Evolutionary conservation across 495 filamentous ascomycete species (phyloP).

Genomic region (Corynascus novoguineensis): DNA sequence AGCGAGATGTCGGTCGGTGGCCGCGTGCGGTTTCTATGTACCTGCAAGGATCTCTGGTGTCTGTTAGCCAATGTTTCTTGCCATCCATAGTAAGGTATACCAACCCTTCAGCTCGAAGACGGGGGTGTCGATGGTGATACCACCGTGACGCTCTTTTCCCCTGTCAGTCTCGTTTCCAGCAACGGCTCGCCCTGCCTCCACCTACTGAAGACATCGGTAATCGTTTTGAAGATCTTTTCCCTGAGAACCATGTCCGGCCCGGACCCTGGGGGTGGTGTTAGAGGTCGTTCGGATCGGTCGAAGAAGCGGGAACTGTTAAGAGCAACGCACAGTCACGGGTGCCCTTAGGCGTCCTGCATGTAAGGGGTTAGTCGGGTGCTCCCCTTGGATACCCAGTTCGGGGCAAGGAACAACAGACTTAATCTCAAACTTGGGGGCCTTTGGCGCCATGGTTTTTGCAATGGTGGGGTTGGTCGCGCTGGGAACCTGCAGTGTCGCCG

Average conservation of each 20-base stretch:
- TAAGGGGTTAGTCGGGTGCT: constrained; percentile 8
- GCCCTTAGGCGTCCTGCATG: constrained; percentile 38
- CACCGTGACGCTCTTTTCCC: constrained; percentile 36
- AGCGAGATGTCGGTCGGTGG: constrained; percentile 48
- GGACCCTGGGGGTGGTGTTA: constrained; percentile 46
- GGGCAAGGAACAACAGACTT: constrained; percentile 24
- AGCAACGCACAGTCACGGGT: constrained; percentile 40
- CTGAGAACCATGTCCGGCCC: constrained; percentile 71
- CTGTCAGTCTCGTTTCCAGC: constrained; percentile 5
- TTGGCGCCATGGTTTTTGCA: constrained; percentile 32
- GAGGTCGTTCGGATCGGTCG: background rate
- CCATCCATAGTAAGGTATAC: background rate
- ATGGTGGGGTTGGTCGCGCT: constrained; percentile 11
- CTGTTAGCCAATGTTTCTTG: background rate
- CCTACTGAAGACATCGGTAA: constrained; percentile 67
- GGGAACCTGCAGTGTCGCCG: constrained; percentile 1
- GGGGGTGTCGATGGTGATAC: constrained; percentile 39
- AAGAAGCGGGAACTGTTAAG: background rate
- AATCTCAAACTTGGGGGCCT: constrained; percentile 43
- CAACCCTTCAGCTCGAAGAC: constrained; percentile 46
- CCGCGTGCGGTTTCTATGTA: constrained; percentile 51
- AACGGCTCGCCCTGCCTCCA: background rate
- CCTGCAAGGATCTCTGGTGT: constrained; percentile 61
- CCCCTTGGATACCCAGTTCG: background rate
- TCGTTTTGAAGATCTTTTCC: constrained; percentile 77